These are phyloP conservation scores for Pseudodiploospora longispora DNA, from an alignment of 2,329 filamentous ascomycete genomes.

Conservation along the genomic window DNA sequence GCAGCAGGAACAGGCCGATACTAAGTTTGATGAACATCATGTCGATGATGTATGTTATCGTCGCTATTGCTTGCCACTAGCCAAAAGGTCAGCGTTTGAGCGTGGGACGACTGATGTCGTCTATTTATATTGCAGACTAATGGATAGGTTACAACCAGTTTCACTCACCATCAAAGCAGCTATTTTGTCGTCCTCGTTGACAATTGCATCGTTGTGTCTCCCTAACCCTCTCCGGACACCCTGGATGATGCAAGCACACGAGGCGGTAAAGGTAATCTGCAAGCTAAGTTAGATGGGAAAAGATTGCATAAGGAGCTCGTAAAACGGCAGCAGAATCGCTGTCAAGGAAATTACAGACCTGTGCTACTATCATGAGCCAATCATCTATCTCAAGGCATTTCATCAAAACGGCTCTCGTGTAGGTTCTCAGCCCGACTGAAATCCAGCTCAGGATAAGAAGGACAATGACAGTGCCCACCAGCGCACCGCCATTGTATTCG, in stretches of 20 bases:
- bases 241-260: constrained; percentile 36
- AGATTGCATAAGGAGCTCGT: not conserved
- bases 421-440: constrained; percentile 34
- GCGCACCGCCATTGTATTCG: constrained; percentile 30
- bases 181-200: constrained; percentile 30
- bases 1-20: constrained; percentile 44
- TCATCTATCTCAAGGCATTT: constrained; percentile 42
- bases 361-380: constrained; percentile 44
- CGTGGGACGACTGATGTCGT: not conserved
- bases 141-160: not conserved
- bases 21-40: constrained; percentile 52
- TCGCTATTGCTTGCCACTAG: constrained; percentile 44
- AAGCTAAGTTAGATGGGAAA: not conserved
- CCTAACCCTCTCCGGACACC: constrained; percentile 38
- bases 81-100: not conserved
- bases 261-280: constrained; percentile 38
- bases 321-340: constrained; percentile 3
- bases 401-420: constrained; percentile 35
- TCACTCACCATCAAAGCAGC: constrained; percentile 36
- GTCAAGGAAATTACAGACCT: constrained; percentile 23
- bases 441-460: constrained; percentile 34
- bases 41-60: constrained; percentile 40
- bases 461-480: constrained; percentile 27
- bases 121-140: not conserved
- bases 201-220: constrained; percentile 37